Conservation (phyloP, 2,329 filamentous ascomycete species). For the Fusarium paranaense region DNA sequence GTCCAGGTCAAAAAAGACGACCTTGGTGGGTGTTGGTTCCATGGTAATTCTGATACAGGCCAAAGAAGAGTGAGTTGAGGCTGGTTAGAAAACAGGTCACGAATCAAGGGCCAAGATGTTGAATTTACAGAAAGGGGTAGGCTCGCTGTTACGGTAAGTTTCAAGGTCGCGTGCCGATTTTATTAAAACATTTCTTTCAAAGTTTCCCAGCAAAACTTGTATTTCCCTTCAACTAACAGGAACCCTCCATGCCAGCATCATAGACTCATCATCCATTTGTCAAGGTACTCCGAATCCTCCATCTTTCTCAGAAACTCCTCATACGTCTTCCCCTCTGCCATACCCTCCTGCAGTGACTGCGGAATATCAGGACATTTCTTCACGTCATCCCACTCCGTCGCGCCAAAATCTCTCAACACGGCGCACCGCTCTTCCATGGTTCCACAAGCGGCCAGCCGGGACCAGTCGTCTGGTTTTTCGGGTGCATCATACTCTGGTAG, state of each 20-base stretch:
- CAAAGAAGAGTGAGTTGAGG: background rate
- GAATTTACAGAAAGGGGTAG: background rate
- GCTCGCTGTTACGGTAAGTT: background rate
- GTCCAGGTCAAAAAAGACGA: slow-evolving; percentile 20
- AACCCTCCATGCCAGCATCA: background rate
- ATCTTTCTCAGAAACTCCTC: background rate
- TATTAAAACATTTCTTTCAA: background rate
- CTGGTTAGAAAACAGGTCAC: background rate
- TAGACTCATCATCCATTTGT: background rate
- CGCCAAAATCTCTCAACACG: background rate
- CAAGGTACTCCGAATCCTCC: background rate
- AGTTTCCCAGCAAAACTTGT: background rate
- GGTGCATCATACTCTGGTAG: background rate
- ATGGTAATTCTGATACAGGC: background rate
- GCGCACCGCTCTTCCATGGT: background rate
- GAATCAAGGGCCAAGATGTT: background rate
- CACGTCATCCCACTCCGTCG: background rate
- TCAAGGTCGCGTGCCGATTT: background rate
- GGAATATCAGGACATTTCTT: background rate
- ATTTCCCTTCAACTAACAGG: background rate
- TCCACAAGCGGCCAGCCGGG: background rate
- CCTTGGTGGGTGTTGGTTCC: background rate
- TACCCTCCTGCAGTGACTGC: background rate
- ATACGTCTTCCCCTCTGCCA: background rate
- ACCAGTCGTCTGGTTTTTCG: background rate